Conservation (phyloP, 352 stramenopile genomes). For the Aphanomyces invadans region DNA sequence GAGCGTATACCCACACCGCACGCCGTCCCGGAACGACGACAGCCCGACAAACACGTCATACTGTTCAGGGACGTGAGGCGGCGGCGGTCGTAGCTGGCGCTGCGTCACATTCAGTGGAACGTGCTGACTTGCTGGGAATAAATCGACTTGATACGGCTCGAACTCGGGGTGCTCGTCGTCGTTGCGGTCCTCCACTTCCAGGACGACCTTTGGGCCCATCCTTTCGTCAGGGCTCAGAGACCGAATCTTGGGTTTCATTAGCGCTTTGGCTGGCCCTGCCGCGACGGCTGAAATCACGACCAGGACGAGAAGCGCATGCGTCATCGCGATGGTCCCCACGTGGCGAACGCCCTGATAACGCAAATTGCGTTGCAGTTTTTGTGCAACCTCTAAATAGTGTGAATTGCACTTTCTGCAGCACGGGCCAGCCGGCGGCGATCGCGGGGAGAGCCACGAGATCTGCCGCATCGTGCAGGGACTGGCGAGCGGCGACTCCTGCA, state of each 20-base stretch:
- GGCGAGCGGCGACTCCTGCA: no score
- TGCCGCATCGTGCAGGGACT: no score
- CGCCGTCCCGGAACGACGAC: constrained; percentile 11
- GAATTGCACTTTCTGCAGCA: no score
- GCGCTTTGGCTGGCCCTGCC: not conserved
- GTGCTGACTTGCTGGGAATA: constrained; percentile 12
- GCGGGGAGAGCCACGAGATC: no score
- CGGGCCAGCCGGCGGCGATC: no score
- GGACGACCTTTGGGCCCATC: not conserved
- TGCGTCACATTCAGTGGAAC: not conserved
- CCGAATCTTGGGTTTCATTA: not conserved
- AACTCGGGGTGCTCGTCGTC: not conserved
- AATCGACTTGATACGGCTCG: not conserved
- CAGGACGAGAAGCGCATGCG: not conserved
- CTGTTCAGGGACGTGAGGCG: not conserved
- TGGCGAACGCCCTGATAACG: no score
- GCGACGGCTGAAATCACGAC: not conserved
- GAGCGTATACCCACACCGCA: constrained; percentile 20
- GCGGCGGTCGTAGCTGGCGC: not conserved
- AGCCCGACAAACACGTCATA: constrained; percentile 24
- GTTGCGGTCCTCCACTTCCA: not conserved
- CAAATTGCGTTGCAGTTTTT: no score
- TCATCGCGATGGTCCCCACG: no score
- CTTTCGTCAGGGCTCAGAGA: not conserved
- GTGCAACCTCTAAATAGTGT: no score